Conservation (phyloP, 441 rosid genomes). For the Gossypium gossypioides region DNA sequence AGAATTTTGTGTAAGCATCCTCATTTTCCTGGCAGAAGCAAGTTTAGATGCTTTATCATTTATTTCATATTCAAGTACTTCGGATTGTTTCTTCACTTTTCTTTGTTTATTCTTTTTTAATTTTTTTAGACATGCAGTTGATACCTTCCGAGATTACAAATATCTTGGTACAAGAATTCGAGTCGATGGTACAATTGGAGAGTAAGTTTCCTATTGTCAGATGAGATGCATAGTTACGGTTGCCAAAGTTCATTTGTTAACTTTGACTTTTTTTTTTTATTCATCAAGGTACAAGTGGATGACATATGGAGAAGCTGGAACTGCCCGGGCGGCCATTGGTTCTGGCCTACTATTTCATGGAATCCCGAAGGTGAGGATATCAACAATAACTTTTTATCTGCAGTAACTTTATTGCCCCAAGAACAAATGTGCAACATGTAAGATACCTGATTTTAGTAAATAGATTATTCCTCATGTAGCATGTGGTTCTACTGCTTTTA, state of each 20-base stretch:
- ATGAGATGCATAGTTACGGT: conserved; percentile 5
- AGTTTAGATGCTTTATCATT: not conserved
- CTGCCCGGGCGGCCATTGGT: conserved; percentile 80
- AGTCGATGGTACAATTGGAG: conserved; percentile 93
- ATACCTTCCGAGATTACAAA: conserved; percentile 71
- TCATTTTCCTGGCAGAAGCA: conserved; percentile 10
- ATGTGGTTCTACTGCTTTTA: conserved; percentile 18
- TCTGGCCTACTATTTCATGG: conserved; percentile 75
- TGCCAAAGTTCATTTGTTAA: conserved; percentile 7
- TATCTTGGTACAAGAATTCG: conserved; percentile 81
- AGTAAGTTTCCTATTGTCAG: conserved; percentile 41
- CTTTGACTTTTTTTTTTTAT: conserved; percentile 9
- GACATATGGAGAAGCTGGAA: conserved; percentile 94
- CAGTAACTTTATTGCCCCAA: not conserved
- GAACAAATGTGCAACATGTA: not conserved
- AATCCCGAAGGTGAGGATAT: conserved; percentile 47
- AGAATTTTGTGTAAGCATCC: conserved; percentile 74
- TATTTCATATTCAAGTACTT: conserved; percentile 6
- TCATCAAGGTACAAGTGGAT: conserved; percentile 81
- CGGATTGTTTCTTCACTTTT: conserved; percentile 11
- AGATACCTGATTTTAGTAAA: not conserved
- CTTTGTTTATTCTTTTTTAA: not conserved
- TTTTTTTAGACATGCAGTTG: conserved; percentile 56
- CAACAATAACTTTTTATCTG: not conserved
- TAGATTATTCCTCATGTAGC: conserved; percentile 3